phyloP scores from a whole-genome alignment of 2,329 filamentous ascomycete genomes.

The Penicillium sp. region DNA sequence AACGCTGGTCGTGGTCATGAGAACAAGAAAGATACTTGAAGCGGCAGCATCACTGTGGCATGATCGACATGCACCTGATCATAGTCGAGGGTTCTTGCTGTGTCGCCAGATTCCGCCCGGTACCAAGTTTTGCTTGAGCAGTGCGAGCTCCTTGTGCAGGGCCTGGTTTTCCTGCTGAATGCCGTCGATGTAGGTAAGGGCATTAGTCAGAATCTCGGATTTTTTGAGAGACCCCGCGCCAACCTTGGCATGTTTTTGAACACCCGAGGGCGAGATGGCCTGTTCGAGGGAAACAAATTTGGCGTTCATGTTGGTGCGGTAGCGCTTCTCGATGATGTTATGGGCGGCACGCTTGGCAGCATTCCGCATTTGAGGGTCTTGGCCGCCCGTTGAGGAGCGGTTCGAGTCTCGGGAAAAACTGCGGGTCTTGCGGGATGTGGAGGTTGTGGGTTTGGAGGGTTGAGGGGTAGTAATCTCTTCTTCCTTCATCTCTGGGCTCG shows the following conservation, averaged over 20 bases:
- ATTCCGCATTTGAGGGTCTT: conserved; percentile 30
- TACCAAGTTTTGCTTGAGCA: conserved; percentile 32
- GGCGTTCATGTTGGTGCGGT: conserved; percentile 46
- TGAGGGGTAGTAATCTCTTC: conserved; percentile 25
- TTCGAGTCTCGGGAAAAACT: conserved; percentile 30
- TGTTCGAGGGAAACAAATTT: conserved; percentile 43
- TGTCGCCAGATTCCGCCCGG: conserved; percentile 28
- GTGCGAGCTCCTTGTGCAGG: conserved; percentile 34
- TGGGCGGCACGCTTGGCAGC: conserved; percentile 44
- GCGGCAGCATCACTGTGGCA: not conserved
- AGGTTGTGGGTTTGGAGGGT: conserved; percentile 14
- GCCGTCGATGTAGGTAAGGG: conserved; percentile 38
- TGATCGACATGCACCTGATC: not conserved
- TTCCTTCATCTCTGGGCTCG: conserved; percentile 30
- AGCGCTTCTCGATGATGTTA: conserved; percentile 45
- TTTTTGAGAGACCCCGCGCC: conserved; percentile 39
- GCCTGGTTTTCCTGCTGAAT: conserved; percentile 38
- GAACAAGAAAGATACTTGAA: not conserved
- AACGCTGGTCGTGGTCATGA: conserved; percentile 23
- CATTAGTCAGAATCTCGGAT: conserved; percentile 40
- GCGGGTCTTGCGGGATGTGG: conserved; percentile 27
- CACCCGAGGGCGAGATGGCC: conserved; percentile 31
- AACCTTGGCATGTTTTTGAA: conserved; percentile 27
- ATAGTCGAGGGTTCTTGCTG: conserved; percentile 14
- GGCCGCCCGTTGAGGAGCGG: conserved; percentile 19